Conservation (phyloP, 139 green algal species). For the Chlamydomonas sp. region DNA sequence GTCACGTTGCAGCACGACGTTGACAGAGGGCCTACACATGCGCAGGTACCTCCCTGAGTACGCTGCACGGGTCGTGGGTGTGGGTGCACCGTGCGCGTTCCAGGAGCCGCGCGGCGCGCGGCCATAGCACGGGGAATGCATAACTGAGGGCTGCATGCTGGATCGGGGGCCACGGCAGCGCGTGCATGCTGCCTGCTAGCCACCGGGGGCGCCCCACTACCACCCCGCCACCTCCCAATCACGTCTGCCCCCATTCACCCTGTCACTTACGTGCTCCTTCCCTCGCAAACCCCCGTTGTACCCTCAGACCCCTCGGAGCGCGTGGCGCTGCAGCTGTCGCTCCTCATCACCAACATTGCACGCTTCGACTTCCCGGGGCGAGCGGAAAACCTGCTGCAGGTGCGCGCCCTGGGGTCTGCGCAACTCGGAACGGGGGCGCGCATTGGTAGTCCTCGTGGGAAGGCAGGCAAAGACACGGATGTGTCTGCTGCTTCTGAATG, state of each 20-base stretch:
- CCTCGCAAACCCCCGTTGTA: background rate
- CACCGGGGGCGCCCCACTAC: too few species aligned
- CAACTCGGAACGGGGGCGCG: background rate
- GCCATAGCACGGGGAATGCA: too few species aligned
- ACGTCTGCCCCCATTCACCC: background rate
- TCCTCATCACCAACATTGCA: constrained; percentile 83
- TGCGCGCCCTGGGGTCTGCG: background rate
- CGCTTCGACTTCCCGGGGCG: constrained; percentile 74
- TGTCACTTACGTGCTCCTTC: background rate
- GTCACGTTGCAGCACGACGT: too few species aligned
- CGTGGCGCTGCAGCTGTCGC: constrained; percentile 73
- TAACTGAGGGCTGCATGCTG: too few species aligned
- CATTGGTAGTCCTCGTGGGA: background rate
- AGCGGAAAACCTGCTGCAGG: constrained; percentile 34
- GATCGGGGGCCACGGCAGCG: too few species aligned
- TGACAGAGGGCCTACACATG: too few species aligned
- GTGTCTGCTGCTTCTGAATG: background rate
- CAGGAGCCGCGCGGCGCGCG: too few species aligned
- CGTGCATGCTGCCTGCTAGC: too few species aligned
- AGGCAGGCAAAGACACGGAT: background rate
- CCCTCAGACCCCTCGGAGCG: constrained; percentile 46
- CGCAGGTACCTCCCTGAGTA: too few species aligned
- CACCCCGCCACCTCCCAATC: background rate
- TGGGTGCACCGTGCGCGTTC: too few species aligned
- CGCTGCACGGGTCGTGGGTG: too few species aligned